Evolutionary conservation across 2,329 filamentous ascomycete genomes (phyloP).

Genomic region (Colletotrichum sp.): DNA sequence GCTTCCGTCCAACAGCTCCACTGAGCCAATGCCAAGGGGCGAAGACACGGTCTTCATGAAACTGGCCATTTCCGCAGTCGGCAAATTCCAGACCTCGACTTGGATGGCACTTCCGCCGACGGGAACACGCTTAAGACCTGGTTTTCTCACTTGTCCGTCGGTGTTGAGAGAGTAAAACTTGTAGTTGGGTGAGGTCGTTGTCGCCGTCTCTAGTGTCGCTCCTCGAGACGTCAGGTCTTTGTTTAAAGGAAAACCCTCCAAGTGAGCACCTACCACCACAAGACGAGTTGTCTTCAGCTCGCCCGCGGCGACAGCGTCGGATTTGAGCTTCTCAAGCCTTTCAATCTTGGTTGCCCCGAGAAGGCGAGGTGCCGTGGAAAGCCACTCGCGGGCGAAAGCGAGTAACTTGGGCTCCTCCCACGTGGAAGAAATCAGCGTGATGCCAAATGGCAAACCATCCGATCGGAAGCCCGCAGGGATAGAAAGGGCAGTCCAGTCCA

Average conservation of each 20-base stretch:
- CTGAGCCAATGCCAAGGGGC: slow-evolving; percentile 38
- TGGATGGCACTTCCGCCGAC: slow-evolving; percentile 31
- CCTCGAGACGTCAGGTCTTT: slow-evolving; percentile 36
- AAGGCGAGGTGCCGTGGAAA: slow-evolving; percentile 21
- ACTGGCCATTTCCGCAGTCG: slow-evolving; percentile 29
- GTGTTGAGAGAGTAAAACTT: slow-evolving; percentile 32
- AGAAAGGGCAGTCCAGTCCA: slow-evolving; percentile 60
- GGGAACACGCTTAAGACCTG: slow-evolving; percentile 34
- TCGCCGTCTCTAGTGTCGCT: slow-evolving; percentile 26
- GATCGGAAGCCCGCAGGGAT: slow-evolving; percentile 53
- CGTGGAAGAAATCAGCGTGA: slow-evolving; percentile 39
- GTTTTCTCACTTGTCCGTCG: slow-evolving; percentile 27
- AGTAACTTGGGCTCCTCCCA: slow-evolving; percentile 40
- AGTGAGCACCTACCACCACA: slow-evolving; percentile 40
- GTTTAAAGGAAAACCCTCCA: slow-evolving; percentile 37
- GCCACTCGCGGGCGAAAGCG: slow-evolving; percentile 31
- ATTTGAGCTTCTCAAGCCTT: neutral
- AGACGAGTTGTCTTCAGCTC: slow-evolving; percentile 14
- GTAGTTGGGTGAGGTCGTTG: slow-evolving; percentile 35
- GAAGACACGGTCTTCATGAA: slow-evolving; percentile 37
- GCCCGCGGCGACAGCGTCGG: slow-evolving; percentile 19
- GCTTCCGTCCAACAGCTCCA: slow-evolving; percentile 36
- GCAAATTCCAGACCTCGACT: slow-evolving; percentile 41
- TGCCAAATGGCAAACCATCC: slow-evolving; percentile 41
- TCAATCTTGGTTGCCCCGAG: slow-evolving; percentile 33